Evolutionary conservation across 2,329 filamentous ascomycete genomes (phyloP).

Genomic region (Cladorrhinum sp.): DNA sequence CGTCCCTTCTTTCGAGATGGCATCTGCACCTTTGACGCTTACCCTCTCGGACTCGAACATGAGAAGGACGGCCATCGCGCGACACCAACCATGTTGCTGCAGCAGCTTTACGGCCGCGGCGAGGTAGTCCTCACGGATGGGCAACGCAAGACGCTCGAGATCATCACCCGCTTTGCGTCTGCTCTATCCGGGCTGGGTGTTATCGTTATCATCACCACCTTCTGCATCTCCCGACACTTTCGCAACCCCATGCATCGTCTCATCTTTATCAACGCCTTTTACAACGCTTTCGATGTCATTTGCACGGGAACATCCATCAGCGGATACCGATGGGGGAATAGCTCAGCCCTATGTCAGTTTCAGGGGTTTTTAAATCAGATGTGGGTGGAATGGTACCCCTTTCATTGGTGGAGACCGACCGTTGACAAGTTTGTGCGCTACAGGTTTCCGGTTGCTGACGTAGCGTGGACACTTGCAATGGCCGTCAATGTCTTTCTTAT

Average conservation of each 20-base stretch:
- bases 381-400: constrained; percentile 23
- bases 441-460: constrained; percentile 38
- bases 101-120: neutral
- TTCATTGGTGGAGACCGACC: neutral
- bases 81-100: neutral
- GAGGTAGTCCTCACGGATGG: neutral
- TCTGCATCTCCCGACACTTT: constrained; percentile 33
- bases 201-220: constrained; percentile 34
- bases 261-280: constrained; percentile 38
- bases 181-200: constrained; percentile 34
- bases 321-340: constrained; percentile 34
- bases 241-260: constrained; percentile 39
- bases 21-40: neutral
- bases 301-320: constrained; percentile 39
- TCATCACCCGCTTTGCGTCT: constrained; percentile 33
- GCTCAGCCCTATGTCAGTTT: constrained; percentile 35
- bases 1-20: neutral
- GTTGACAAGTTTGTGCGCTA: neutral
- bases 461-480: constrained; percentile 38
- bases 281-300: constrained; percentile 36
- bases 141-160: constrained; percentile 22
- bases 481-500: constrained; percentile 37
- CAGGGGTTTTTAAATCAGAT: constrained; percentile 39
- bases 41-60: neutral
- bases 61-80: neutral